Conservation (phyloP, 192 early-diverging fungal species). For the Backusella sp. region DNA sequence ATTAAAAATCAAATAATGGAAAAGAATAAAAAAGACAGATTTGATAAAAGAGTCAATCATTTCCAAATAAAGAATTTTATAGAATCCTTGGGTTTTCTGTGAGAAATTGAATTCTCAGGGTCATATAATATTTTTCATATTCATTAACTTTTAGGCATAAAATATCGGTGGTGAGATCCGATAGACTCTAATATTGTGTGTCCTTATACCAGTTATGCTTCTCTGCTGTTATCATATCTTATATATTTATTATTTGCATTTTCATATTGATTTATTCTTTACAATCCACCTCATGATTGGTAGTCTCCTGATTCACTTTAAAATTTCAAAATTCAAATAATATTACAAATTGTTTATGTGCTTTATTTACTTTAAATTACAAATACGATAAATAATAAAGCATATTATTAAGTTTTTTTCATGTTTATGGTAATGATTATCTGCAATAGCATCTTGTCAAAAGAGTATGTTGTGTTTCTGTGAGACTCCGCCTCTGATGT, state of each 20-base stretch:
- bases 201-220: too few relatives aligned
- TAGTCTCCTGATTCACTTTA: not conserved
- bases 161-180: too few relatives aligned
- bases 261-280: not conserved
- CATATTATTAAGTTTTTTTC: not conserved
- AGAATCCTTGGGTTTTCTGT: not conserved
- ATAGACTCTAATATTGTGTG: too few relatives aligned
- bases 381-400: not conserved
- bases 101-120: not conserved
- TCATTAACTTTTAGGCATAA: not conserved
- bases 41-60: not conserved
- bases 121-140: not conserved
- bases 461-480: not conserved
- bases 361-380: not conserved
- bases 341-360: not conserved
- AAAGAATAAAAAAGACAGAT: too few relatives aligned
- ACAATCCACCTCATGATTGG: not conserved
- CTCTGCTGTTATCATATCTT: too few relatives aligned
- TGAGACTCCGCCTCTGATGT: too few relatives aligned
- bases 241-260: not conserved
- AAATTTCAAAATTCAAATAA: not conserved
- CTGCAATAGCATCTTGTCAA: not conserved
- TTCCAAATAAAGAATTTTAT: not conserved
- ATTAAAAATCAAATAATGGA: not conserved
- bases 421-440: constrained; percentile 5